Evolutionary conservation across 495 filamentous ascomycete species (phyloP), one percentile per base, ranked within the genome.

Genomic region (Daldinia childiae): DNA sequence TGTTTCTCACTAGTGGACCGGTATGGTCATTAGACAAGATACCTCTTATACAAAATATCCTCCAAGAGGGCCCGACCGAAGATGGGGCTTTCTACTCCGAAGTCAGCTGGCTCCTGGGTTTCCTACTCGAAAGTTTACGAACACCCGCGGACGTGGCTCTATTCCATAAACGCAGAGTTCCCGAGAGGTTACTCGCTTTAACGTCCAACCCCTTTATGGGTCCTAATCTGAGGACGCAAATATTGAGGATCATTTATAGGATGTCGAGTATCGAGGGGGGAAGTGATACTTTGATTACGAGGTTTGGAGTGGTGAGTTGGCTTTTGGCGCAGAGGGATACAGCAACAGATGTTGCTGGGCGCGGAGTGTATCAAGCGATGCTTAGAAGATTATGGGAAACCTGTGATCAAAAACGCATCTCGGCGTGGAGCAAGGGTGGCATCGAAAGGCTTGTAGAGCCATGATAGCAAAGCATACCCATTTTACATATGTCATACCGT

Each of bases 221-320:
- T 21, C 79, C 83, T 14, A 81, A 84, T 15, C 79, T 89, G 19
- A 87, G 87, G 71, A 88, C 88, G 48, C 91, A 91, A 79, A 83
- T 97, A 24, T 64, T 97, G 15, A 84, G 89, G 52, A 80, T 97
- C 14, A 59, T 97, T 6, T 93, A 92, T 74, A 87, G 91, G 27
- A 87, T 89, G 7, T 90, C 89, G 0, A 84, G 85, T 24, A 89
- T 97, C 21, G 88, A 90, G 52, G 90, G 88, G 3, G 95, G 93
- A 0, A 93, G 92, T 76, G 92, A 90, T 24, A 97, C 93, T 12
- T 81, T 97, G 41, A 90, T 94, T 30, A 97, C 95, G 12, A 84
- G 95, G 69, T 89, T 91, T 24, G 94, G 92, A n/a, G 80, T 93
- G 14, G 76, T 95, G 57, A 90, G 87, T 62, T 99, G 95, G 93